A percentile compares a stretch with the other conserved stretches of the same genome.
These are phyloP conservation scores for Aspergillus amoenus DNA, from an alignment of 2,329 filamentous ascomycete species.

Conservation along the genomic window DNA sequence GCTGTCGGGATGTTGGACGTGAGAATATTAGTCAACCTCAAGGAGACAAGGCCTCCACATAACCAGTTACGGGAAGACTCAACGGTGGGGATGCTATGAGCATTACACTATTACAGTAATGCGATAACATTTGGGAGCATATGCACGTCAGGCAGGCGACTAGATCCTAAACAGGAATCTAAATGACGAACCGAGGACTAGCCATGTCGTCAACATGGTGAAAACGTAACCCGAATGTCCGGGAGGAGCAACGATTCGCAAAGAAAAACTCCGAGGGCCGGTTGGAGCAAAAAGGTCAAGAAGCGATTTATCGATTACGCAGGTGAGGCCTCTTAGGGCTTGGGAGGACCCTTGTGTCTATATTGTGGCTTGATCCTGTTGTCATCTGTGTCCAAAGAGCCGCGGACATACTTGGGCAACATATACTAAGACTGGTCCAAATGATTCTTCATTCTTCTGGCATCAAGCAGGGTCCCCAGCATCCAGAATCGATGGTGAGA, in stretches of 20 bases:
- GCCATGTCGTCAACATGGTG: not conserved
- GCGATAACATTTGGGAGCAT: not conserved
- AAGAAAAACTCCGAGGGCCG: not conserved
- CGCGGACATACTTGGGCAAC: not conserved
- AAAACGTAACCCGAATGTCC: not conserved
- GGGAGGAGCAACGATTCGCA: not conserved
- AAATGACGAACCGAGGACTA: not conserved
- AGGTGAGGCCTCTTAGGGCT: constrained; percentile 1
- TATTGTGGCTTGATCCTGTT: constrained; percentile 6
- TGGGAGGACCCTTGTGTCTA: not conserved
- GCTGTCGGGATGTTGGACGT: not conserved
- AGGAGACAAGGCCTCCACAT: not conserved
- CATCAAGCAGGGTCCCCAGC: not conserved
- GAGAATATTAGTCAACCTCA: not conserved
- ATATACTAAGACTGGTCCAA: not conserved
- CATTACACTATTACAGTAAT: not conserved
- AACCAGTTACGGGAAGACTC: not conserved
- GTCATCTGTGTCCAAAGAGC: not conserved
- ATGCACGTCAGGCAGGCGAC: not conserved
- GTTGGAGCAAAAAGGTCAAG: not conserved
- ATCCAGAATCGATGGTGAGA: not conserved
- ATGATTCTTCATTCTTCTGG: not conserved
- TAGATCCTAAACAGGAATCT: not conserved
- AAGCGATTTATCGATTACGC: not conserved
- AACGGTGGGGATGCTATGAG: not conserved